Conservation (phyloP, 768 basidiomycete species). For the Gautieria morchelliformis region DNA sequence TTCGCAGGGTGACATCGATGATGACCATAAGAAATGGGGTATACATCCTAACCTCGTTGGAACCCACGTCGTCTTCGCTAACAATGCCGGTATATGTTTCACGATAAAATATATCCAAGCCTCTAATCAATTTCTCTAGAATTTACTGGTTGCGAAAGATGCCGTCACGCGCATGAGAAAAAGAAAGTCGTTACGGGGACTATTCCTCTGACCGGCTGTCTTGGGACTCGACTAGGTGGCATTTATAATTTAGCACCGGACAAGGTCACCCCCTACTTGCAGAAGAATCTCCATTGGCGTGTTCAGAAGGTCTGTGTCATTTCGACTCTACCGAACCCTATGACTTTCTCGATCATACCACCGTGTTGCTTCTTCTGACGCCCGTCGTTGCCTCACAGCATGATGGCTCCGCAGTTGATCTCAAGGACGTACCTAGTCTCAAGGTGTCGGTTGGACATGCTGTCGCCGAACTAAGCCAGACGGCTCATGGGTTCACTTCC, state of each 20-base stretch:
- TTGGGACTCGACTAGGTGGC: constrained; percentile 19
- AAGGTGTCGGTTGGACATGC: constrained; percentile 6
- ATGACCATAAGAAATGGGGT: constrained; percentile 29
- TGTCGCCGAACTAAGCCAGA: background rate
- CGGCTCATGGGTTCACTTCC: background rate
- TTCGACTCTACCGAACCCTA: too few species aligned
- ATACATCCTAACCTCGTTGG: constrained; percentile 30
- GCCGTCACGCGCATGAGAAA: constrained; percentile 20
- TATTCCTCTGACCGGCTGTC: constrained; percentile 32
- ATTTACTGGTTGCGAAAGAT: constrained; percentile 30
- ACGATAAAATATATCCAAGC: background rate
- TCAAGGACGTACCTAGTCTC: constrained; percentile 2
- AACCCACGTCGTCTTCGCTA: constrained; percentile 35
- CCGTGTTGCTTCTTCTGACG: background rate
- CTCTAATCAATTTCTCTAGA: background rate
- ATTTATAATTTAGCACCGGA: constrained; percentile 27
- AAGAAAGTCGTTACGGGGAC: constrained; percentile 30
- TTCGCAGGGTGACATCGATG: constrained; percentile 22
- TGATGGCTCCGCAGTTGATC: background rate
- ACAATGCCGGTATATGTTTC: constrained; percentile 16
- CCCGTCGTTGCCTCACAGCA: background rate
- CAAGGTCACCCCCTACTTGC: constrained; percentile 33
- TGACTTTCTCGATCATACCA: too few species aligned
- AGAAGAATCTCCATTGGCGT: constrained; percentile 31
- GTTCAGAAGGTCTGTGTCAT: constrained; percentile 26